phyloP scores from a whole-genome alignment of 176 grass and related monocot genomes.

The Avena sativa region DNA sequence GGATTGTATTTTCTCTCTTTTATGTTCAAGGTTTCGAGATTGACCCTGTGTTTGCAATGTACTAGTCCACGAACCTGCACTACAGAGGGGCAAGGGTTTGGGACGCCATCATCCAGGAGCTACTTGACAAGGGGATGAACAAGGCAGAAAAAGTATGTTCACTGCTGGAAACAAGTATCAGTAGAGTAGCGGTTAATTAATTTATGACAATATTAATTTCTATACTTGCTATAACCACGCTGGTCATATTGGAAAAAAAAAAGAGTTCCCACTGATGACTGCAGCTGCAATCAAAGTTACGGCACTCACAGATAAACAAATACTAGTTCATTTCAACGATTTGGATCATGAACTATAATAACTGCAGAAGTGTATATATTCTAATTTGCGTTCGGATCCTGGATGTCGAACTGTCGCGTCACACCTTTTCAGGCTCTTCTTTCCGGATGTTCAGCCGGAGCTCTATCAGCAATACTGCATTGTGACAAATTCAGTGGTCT shows the following conservation, averaged over 20 bases:
- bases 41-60: constrained; percentile 31
- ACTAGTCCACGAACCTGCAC: constrained; percentile 65
- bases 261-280: background rate
- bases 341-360: background rate
- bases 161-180: background rate
- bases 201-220: background rate
- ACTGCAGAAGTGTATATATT: constrained; percentile 14
- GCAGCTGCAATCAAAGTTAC: background rate
- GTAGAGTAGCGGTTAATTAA: background rate
- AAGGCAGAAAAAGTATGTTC: constrained; percentile 70
- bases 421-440: constrained; percentile 72
- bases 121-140: constrained; percentile 73
- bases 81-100: constrained; percentile 81
- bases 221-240: background rate
- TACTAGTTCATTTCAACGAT: background rate
- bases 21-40: background rate
- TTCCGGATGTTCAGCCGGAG: constrained; percentile 92
- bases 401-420: background rate
- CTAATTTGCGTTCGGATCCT: constrained; percentile 13
- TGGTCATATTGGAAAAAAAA: background rate
- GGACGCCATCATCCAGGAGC: constrained; percentile 79
- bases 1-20: background rate
- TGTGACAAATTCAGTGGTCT: constrained; percentile 75
- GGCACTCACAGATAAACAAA: background rate
- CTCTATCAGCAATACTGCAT: constrained; percentile 81